A percentile compares a stretch with the other conserved stretches of the same genome.
phyloP scores from a whole-genome alignment of 116 monocot genomes.

The Zostera marina region DNA sequence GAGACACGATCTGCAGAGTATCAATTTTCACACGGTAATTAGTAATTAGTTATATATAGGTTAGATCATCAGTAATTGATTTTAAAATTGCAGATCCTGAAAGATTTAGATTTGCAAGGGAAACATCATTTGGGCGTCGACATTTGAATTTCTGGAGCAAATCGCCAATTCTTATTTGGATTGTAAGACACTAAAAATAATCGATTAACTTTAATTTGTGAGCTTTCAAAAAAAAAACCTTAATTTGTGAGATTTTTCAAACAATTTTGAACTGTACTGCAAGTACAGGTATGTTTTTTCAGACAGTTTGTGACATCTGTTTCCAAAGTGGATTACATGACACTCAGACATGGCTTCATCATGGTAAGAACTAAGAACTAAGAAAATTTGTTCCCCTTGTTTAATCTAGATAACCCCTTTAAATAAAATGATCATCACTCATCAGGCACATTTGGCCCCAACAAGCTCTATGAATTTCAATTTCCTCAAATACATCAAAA shows the following conservation, averaged over 20 bases:
- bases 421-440: too few species aligned
- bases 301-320: conserved; percentile 31
- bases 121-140: conserved; percentile 25
- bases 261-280: background rate
- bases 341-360: conserved; percentile 39
- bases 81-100: conserved; percentile 7
- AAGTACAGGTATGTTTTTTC: conserved; percentile 20
- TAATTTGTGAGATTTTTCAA: background rate
- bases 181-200: conserved; percentile 7
- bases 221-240: background rate
- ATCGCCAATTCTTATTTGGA: conserved; percentile 29
- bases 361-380: conserved; percentile 7
- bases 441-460: conserved; percentile 33
- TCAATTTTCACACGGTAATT: conserved; percentile 34
- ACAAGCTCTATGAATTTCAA: conserved; percentile 21
- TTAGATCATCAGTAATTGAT: background rate
- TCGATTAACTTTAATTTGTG: background rate
- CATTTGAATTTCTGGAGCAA: conserved; percentile 30
- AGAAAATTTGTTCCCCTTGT: background rate
- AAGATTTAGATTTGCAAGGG: conserved; percentile 29
- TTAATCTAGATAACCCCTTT: background rate
- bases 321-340: conserved; percentile 28
- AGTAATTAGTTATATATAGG: background rate
- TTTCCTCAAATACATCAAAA: conserved; percentile 30
- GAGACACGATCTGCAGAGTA: conserved; percentile 31